Evolutionary conservation across 1,284 basidiomycete genomes (phyloP).

Genomic region (Athelia psychrophila): DNA sequence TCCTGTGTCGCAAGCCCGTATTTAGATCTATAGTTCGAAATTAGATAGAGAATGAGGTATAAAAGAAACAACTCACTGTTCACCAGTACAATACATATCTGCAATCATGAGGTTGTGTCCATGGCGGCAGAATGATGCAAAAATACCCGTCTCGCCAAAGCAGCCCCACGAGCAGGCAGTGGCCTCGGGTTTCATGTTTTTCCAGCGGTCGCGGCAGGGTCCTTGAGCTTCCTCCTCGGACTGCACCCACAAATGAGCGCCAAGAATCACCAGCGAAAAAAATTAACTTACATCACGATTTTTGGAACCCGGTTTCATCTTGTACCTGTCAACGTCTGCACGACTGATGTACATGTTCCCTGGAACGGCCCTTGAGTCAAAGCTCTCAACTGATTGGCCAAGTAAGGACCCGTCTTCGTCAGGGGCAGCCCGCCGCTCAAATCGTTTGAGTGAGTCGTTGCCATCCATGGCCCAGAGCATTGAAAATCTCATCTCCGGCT

Average conservation of each 20-base stretch:
- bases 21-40: background rate
- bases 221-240: constrained; percentile 1
- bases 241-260: constrained; percentile 4
- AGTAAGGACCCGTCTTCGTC: background rate
- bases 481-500: background rate
- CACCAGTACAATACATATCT: constrained; percentile 19
- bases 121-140: constrained; percentile 14
- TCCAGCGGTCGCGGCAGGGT: constrained; percentile 11
- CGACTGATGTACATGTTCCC: constrained; percentile 5
- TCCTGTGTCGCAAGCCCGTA: background rate
- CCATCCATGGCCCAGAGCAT: constrained; percentile 6
- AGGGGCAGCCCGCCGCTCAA: background rate
- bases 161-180: constrained; percentile 14
- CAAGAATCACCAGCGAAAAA: background rate
- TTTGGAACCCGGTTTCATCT: background rate
- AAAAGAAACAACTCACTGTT: constrained; percentile 11
- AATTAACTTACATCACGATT: background rate
- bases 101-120: constrained; percentile 13
- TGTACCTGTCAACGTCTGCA: constrained; percentile 8
- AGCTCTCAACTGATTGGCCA: background rate
- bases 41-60: background rate
- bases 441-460: constrained; percentile 7
- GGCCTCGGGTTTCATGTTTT: constrained; percentile 14
- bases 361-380: constrained; percentile 1
- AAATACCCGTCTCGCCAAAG: constrained; percentile 17